Conservation (phyloP, 1,284 basidiomycete species). For the Thelephora terrestris region DNA sequence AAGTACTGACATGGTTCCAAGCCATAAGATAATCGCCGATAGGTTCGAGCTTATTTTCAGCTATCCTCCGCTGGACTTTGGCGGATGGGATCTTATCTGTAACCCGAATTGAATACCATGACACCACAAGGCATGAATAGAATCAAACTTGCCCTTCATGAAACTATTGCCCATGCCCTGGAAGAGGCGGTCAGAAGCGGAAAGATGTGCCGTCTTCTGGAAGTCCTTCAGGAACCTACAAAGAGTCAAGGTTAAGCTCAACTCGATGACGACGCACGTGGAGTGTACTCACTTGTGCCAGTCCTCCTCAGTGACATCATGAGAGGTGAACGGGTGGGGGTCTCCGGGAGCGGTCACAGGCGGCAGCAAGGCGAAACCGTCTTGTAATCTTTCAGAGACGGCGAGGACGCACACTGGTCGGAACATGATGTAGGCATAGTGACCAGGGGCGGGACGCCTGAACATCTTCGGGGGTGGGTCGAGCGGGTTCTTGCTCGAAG, state of each 20-base stretch:
- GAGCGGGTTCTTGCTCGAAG: background rate
- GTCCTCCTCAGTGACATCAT: slow-evolving; percentile 30
- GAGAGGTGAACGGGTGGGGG: slow-evolving; percentile 30
- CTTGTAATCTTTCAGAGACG: slow-evolving; percentile 9
- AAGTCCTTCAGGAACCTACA: background rate
- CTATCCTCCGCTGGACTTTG: background rate
- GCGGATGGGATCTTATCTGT: background rate
- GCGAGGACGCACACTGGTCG: slow-evolving; percentile 10
- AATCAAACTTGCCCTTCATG: background rate
- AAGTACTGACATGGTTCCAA: slow-evolving; percentile 23
- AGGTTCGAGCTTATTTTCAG: slow-evolving; percentile 2
- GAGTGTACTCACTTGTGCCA: slow-evolving; percentile 19
- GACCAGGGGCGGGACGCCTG: background rate
- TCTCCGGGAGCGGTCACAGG: slow-evolving; percentile 5
- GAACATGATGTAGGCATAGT: slow-evolving; percentile 12
- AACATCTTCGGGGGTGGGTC: background rate
- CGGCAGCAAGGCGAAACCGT: slow-evolving; percentile 12
- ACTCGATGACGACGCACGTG: background rate
- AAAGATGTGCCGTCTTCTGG: background rate
- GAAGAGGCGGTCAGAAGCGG: background rate
- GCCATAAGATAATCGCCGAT: slow-evolving; percentile 18
- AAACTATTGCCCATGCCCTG: background rate
- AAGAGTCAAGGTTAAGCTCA: background rate
- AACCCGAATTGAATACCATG: background rate
- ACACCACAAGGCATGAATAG: background rate